These are phyloP conservation scores for Colletotrichum tamarilloi DNA, from an alignment of 2,329 filamentous ascomycete genomes.

Conservation along the genomic window DNA sequence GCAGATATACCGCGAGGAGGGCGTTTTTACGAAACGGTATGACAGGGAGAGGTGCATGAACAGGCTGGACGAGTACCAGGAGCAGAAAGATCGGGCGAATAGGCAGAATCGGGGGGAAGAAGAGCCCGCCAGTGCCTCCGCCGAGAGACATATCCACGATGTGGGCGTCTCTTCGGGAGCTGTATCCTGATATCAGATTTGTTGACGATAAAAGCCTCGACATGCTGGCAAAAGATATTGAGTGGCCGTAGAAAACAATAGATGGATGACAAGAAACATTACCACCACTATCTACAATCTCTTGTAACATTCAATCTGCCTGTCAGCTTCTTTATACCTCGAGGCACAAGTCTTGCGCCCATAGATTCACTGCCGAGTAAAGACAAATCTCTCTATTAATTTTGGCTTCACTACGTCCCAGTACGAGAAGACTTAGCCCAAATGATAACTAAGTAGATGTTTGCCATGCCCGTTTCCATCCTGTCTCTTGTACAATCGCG, in stretches of 20 bases:
- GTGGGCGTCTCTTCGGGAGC: neutral
- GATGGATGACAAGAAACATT: neutral
- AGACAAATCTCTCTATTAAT: no score
- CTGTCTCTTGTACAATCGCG: no score
- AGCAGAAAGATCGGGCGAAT: neutral
- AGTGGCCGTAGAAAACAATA: neutral
- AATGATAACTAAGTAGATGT: no score
- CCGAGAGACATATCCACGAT: neutral
- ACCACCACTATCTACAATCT: neutral
- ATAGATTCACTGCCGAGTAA: no score
- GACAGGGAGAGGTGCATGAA: slow-evolving; percentile 16
- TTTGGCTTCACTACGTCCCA: no score
- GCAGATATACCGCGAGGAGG: slow-evolving; percentile 17
- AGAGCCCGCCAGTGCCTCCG: neutral
- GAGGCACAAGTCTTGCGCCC: no score
- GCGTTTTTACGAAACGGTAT: neutral
- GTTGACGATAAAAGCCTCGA: neutral
- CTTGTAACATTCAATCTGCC: neutral
- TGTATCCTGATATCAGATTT: neutral
- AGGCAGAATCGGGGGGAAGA: neutral
- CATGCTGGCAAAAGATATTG: neutral
- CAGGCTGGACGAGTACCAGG: neutral
- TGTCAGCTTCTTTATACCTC: no score
- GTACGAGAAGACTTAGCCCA: no score
- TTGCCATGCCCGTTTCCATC: no score